Base-by-base conservation (phyloP, 2,329 filamentous ascomycete species). In the Gaeumannomyces sp. region DNA sequence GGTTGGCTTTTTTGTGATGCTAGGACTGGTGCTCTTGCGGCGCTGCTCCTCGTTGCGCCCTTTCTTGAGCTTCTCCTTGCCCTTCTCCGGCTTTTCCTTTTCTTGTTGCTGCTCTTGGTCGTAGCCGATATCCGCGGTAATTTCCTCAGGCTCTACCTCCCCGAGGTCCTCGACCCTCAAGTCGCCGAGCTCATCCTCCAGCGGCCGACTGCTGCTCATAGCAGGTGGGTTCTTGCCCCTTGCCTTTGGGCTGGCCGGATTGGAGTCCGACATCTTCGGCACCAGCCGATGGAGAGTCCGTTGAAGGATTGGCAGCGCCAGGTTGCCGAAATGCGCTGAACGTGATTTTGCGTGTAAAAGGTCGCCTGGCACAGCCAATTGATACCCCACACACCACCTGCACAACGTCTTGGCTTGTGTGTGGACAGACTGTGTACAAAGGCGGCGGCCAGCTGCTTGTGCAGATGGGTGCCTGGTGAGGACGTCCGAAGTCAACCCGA, bases 211-310 rank as follows among this genome's bases (percentile, higher is more conserved):
- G 2, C 59, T 22, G 31, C 19, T 29, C n/a, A 16, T 33, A n/a
- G 61, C 50, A 29, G 25, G 27, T 7, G 35, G 38, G 25, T 33
- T 62, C 28, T 29, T n/a, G 25, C 61, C 61, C 61, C 10, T 57
- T 4, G 27, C 33, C 29, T 33, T 38, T 7, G 29, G 29, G n/a
- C 61, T 58, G 50, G 29, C 45, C 35, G 61, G 45, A n/a, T 63
- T 35, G 19, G 65, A 60, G 29, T 62, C 62, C 6, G 65, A 59
- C 65, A 64, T 66, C 56, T 50, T 61, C 14, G 65, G 62, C 59
- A 64, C 65, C 50, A 66, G 33, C 35, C 50, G 62, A 29, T 66
- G 45, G 28, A 64, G 25, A n/a, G 65, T 64, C 59, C 56, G 64
- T 27, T 61, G 65, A 29, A 66, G 31, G 14, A 58, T 50, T 29